Conservation (phyloP, 1,139 yeast species). For the Arxiozyma slooffiae region DNA sequence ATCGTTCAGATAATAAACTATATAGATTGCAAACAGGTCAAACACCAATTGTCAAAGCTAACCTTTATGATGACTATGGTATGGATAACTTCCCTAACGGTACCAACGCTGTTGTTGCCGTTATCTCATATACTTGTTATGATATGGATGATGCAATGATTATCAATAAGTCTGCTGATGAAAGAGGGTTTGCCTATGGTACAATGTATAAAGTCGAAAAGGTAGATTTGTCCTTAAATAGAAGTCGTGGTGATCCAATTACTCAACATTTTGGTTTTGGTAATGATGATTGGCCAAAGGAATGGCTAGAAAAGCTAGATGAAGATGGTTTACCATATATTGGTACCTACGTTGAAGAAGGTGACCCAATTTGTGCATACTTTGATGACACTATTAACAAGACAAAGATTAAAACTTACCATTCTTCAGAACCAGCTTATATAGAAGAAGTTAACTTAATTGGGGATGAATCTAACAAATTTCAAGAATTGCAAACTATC, state of each 20-base stretch:
- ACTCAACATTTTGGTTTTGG: slow-evolving; percentile 95
- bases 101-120: slow-evolving; percentile 97
- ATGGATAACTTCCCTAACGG: slow-evolving; percentile 99
- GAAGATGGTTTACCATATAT: slow-evolving; percentile 87
- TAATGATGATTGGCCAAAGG: slow-evolving; percentile 80
- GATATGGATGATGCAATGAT: slow-evolving; percentile 99
- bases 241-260: slow-evolving; percentile 90
- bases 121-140: slow-evolving; percentile 94
- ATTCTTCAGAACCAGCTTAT: slow-evolving; percentile 88
- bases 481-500: slow-evolving; percentile 70
- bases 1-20: slow-evolving; percentile 89
- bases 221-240: slow-evolving; percentile 64
- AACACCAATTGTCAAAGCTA: slow-evolving; percentile 94
- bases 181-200: slow-evolving; percentile 96
- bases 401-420: slow-evolving; percentile 87
- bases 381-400: slow-evolving; percentile 86
- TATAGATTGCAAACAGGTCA: slow-evolving; percentile 92
- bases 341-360: slow-evolving; percentile 83
- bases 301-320: slow-evolving; percentile 82
- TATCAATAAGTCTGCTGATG: slow-evolving; percentile 91
- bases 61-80: slow-evolving; percentile 88
- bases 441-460: slow-evolving; percentile 89
- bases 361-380: slow-evolving; percentile 91
- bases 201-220: slow-evolving; percentile 92
- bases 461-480: slow-evolving; percentile 67